A percentile compares a stretch with the other conserved stretches of the same genome.
Evolutionary conservation across 2,329 filamentous ascomycete species (phyloP).

Genomic region (Fusarium sp.): DNA sequence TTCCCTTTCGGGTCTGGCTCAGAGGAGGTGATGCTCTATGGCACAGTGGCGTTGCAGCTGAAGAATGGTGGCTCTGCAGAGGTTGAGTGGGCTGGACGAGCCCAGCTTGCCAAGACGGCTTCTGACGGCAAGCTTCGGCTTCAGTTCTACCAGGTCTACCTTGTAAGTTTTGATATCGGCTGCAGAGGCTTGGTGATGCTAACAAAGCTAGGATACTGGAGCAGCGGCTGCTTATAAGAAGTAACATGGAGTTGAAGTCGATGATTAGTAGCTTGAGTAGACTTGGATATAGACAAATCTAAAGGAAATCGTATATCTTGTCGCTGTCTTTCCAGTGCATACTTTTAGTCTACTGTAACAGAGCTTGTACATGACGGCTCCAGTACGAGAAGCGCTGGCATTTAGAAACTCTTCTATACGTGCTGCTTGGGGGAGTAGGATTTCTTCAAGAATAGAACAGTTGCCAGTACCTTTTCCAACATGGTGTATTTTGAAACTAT

Average conservation of each 20-base stretch:
- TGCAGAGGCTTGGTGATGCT: neutral
- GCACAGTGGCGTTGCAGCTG: slow-evolving; percentile 27
- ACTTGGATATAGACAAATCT: neutral
- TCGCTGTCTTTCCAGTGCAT: too few relatives aligned
- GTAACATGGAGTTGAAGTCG: neutral
- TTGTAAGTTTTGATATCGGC: slow-evolving; percentile 5
- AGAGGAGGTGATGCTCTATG: slow-evolving; percentile 33
- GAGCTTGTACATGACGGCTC: too few relatives aligned
- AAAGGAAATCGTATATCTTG: too few relatives aligned
- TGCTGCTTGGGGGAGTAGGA: too few relatives aligned
- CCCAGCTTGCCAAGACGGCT: slow-evolving; percentile 17
- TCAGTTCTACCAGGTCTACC: slow-evolving; percentile 35
- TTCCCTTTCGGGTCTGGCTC: slow-evolving; percentile 25
- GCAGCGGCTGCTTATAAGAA: slow-evolving; percentile 33
- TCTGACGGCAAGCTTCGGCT: slow-evolving; percentile 32
- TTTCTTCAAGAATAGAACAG: too few relatives aligned
- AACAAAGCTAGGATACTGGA: slow-evolving; percentile 21
- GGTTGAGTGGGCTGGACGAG: slow-evolving; percentile 34
- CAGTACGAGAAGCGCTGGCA: too few relatives aligned
- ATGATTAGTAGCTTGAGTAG: too few relatives aligned
- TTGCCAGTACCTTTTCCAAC: too few relatives aligned
- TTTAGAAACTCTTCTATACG: too few relatives aligned
- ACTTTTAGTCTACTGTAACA: too few relatives aligned
- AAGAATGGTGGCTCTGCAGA: slow-evolving; percentile 34
- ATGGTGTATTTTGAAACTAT: too few relatives aligned